phyloP scores from a whole-genome alignment of 768 basidiomycete species.

The Omphalotus guepiniiformis region DNA sequence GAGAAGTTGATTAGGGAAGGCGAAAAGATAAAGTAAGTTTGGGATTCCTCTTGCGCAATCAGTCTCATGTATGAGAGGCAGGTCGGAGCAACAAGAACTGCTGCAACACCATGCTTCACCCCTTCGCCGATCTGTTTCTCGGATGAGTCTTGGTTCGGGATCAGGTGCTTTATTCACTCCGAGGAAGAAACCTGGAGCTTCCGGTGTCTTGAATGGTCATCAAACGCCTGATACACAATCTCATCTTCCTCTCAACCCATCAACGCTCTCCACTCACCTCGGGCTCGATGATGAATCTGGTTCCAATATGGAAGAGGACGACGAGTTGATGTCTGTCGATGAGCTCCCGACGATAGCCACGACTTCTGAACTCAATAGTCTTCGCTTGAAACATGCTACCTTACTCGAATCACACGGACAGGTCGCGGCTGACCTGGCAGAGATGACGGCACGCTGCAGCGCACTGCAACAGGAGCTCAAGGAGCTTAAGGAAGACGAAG shows the following conservation, averaged over 20 bases:
- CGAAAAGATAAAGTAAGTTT: not conserved
- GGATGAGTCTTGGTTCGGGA: not conserved
- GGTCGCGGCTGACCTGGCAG: not conserved
- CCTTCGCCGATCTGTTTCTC: not conserved
- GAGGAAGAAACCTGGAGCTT: not conserved
- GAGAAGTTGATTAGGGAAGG: slow-evolving; percentile 1
- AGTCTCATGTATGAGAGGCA: no score
- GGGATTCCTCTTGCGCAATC: not conserved
- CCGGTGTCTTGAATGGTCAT: not conserved
- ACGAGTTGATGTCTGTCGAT: not conserved
- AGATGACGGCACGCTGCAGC: not conserved
- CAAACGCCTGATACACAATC: not conserved
- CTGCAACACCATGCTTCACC: not conserved
- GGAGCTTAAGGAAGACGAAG: not conserved
- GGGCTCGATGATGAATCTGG: slow-evolving; percentile 1
- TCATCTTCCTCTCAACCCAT: slow-evolving; percentile 1
- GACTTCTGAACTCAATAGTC: slow-evolving; percentile 1
- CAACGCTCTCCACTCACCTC: not conserved
- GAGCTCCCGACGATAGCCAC: not conserved
- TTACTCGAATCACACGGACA: slow-evolving; percentile 4
- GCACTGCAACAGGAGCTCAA: not conserved
- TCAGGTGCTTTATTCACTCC: not conserved
- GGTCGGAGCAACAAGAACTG: no score
- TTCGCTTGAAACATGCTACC: slow-evolving; percentile 5
- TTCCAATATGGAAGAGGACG: not conserved